phyloP scores from a whole-genome alignment of 345 rosid species.

The Gossypium rotundifolium region DNA sequence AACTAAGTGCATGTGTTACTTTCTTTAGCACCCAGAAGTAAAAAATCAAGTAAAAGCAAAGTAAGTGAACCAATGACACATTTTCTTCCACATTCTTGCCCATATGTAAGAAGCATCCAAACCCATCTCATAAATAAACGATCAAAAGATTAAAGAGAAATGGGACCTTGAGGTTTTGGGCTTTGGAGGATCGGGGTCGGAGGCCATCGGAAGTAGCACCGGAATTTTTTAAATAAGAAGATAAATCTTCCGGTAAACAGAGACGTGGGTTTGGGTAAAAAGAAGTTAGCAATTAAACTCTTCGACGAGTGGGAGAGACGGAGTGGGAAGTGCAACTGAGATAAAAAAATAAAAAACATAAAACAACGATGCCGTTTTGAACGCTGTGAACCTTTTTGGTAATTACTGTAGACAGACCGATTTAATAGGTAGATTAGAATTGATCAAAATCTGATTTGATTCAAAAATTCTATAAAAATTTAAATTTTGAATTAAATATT shows the following conservation, averaged over 20 bases:
- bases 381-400: no score
- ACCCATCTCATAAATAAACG: neutral
- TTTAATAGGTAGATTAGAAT: rapidly evolving
- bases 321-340: no score
- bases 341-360: no score
- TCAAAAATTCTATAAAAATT: rapidly evolving
- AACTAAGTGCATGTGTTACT: neutral
- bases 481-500: no score
- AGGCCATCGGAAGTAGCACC: neutral
- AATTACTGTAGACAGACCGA: no score
- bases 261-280: neutral
- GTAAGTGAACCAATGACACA: neutral
- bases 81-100: neutral
- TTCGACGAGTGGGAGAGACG: no score
- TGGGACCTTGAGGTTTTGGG: slow-evolving; percentile 2
- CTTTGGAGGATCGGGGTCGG: neutral
- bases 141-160: neutral
- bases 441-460: rapidly evolving
- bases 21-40: neutral
- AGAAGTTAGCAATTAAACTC: no score
- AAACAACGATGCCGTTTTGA: neutral
- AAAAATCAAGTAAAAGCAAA: neutral
- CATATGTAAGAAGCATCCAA: slow-evolving; percentile 3
- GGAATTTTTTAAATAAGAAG: neutral
- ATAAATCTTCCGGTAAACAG: neutral